phyloP scores from a whole-genome alignment of 2,329 filamentous ascomycete species.

The Celoporthe dispersa region DNA sequence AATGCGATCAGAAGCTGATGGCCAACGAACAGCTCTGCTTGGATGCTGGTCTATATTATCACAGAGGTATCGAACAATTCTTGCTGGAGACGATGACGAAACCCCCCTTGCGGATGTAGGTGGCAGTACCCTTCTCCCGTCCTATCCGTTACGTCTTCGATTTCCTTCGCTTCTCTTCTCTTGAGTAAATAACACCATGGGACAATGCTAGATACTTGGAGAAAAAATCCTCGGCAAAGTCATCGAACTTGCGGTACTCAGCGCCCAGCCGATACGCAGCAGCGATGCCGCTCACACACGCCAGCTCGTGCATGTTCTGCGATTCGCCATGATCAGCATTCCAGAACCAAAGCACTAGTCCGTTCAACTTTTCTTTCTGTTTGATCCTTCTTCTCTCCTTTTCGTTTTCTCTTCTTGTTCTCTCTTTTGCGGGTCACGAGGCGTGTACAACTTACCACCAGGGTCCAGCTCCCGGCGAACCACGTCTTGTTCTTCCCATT shows the following conservation, averaged over 20 bases:
- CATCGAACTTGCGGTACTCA: conserved; percentile 63
- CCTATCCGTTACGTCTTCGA: background rate
- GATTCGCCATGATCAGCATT: background rate
- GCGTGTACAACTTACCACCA: conserved; percentile 56
- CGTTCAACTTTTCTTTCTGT: background rate
- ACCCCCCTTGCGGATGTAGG: background rate
- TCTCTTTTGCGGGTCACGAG: too few relatives aligned
- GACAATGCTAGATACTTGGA: conserved; percentile 51
- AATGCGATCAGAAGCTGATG: background rate
- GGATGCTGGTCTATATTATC: background rate
- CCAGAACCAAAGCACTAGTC: background rate
- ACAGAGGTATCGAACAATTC: background rate
- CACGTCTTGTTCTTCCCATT: conserved; percentile 67
- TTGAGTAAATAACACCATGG: conserved; percentile 47
- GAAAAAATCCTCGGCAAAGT: conserved; percentile 53
- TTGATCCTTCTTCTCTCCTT: too few relatives aligned
- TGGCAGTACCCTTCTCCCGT: background rate
- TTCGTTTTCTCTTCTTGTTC: too few relatives aligned
- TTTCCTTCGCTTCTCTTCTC: conserved; percentile 39
- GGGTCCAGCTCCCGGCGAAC: conserved; percentile 70
- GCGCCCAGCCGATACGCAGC: conserved; percentile 73
- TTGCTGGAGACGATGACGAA: background rate
- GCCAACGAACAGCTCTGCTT: background rate
- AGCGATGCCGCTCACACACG: conserved; percentile 71
- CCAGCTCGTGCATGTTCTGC: conserved; percentile 71